These are phyloP conservation scores for Paxillus ammoniavirescens DNA, from an alignment of 768 basidiomycete species.

Conservation along the genomic window DNA sequence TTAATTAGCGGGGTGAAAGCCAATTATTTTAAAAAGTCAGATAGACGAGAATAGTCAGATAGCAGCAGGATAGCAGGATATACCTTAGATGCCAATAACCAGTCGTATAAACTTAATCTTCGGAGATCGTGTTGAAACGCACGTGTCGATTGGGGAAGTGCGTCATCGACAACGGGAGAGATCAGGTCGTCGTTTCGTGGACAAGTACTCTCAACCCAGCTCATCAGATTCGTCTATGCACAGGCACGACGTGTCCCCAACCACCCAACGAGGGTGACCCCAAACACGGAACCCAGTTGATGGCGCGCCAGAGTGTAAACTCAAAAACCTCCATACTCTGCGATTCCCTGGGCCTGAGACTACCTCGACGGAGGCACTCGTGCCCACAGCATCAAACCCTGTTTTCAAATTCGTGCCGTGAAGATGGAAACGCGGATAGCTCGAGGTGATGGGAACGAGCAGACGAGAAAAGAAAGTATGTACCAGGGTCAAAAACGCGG, in stretches of 20 bases:
- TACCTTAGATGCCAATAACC: neutral
- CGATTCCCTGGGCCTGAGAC: neutral
- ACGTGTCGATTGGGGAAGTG: neutral
- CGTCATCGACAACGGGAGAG: neutral
- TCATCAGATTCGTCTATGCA: neutral
- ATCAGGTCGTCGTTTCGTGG: neutral
- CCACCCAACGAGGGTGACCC: neutral
- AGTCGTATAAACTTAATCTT: neutral
- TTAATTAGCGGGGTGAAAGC: no score
- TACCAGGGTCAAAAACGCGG: slow-evolving; percentile 5
- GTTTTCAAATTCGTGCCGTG: neutral
- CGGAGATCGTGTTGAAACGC: neutral
- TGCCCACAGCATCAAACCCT: neutral
- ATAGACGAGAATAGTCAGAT: neutral
- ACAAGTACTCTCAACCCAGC: neutral
- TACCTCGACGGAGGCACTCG: neutral
- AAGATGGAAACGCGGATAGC: slow-evolving; percentile 17
- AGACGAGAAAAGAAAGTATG: slow-evolving; percentile 1
- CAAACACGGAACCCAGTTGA: neutral
- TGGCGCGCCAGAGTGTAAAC: neutral
- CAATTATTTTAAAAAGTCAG: no score
- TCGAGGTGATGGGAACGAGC: slow-evolving; percentile 13
- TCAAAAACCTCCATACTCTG: no score
- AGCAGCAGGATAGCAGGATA: neutral
- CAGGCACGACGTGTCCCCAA: neutral